Evolutionary conservation across 2,329 filamentous ascomycete species (phyloP).

Genomic region (Pseudocercospora eumusae): DNA sequence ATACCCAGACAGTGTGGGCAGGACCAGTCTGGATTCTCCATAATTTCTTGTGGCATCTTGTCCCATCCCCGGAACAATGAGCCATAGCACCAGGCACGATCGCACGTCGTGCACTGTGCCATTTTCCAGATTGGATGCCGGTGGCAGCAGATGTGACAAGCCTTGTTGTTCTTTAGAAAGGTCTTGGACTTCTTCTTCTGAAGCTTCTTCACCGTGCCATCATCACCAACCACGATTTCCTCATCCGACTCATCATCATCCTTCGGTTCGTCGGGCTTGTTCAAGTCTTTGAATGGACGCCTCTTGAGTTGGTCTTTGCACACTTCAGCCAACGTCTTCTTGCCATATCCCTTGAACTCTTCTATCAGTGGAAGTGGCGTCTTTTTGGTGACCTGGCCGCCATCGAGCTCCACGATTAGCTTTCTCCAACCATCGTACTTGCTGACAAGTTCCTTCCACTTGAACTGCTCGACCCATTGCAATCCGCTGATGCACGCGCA

Average conservation of each 20-base stretch:
- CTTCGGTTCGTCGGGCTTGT: constrained; percentile 55
- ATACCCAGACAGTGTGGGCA: constrained; percentile 84
- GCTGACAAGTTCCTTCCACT: constrained; percentile 73
- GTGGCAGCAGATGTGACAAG: constrained; percentile 82
- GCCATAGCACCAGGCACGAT: constrained; percentile 86
- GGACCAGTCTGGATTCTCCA: constrained; percentile 80
- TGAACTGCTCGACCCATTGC: constrained; percentile 90
- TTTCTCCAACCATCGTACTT: constrained; percentile 82
- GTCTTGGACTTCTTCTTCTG: constrained; percentile 60
- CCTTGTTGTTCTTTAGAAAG: constrained; percentile 52
- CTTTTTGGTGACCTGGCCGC: constrained; percentile 59
- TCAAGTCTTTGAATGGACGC: constrained; percentile 81
- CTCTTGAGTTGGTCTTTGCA: constrained; percentile 83
- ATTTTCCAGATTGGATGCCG: constrained; percentile 83
- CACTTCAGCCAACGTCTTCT: constrained; percentile 85
- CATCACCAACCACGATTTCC: constrained; percentile 63
- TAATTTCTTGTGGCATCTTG: constrained; percentile 76
- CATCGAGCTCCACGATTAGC: constrained; percentile 73
- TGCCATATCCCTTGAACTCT: constrained; percentile 65
- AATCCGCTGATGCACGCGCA: constrained; percentile 84
- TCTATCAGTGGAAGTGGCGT: constrained; percentile 72
- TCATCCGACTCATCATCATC: constrained; percentile 52
- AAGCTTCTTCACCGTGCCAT: constrained; percentile 64
- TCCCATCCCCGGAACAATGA: constrained; percentile 89
- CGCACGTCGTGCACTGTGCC: constrained; percentile 75